Percentiles rank a stretch among this genome's conserved stretches.
phyloP scores from a whole-genome alignment of 2,329 filamentous ascomycete genomes.

The Colletotrichum destructivum region DNA sequence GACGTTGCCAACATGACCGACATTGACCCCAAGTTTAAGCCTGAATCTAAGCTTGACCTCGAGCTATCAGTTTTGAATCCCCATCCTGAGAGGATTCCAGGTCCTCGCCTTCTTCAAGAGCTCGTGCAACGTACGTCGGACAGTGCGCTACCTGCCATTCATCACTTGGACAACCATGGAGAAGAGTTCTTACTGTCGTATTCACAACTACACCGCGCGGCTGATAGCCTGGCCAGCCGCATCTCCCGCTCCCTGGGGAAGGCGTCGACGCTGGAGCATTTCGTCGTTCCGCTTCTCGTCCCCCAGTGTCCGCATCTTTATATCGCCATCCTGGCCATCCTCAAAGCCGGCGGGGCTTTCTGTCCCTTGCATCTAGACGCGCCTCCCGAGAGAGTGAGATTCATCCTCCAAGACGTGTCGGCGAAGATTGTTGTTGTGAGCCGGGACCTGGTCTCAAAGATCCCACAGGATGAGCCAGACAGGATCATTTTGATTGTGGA shows the following conservation, averaged over 20 bases:
- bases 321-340: constrained; percentile 80
- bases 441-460: constrained; percentile 58
- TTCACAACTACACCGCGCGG: constrained; percentile 70
- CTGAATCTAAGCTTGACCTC: constrained; percentile 24
- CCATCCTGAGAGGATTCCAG: constrained; percentile 56
- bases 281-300: constrained; percentile 81
- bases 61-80: constrained; percentile 64
- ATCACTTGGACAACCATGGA: constrained; percentile 66
- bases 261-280: not conserved
- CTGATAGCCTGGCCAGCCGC: constrained; percentile 68
- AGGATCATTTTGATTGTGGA: constrained; percentile 57
- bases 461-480: constrained; percentile 52
- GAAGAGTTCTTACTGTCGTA: constrained; percentile 70
- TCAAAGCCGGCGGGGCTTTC: constrained; percentile 88
- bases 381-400: constrained; percentile 82
- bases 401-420: constrained; percentile 84
- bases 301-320: constrained; percentile 86
- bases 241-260: constrained; percentile 54
- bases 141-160: constrained; percentile 68
- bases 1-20: constrained; percentile 30
- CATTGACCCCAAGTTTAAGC: constrained; percentile 8
- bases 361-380: constrained; percentile 87
- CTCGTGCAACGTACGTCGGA: constrained; percentile 67
- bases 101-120: constrained; percentile 66
- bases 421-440: constrained; percentile 79